A percentile compares a stretch with the other conserved stretches of the same genome.
phyloP scores from a whole-genome alignment of 208 protist species.

The Leishmania tarentolae region DNA sequence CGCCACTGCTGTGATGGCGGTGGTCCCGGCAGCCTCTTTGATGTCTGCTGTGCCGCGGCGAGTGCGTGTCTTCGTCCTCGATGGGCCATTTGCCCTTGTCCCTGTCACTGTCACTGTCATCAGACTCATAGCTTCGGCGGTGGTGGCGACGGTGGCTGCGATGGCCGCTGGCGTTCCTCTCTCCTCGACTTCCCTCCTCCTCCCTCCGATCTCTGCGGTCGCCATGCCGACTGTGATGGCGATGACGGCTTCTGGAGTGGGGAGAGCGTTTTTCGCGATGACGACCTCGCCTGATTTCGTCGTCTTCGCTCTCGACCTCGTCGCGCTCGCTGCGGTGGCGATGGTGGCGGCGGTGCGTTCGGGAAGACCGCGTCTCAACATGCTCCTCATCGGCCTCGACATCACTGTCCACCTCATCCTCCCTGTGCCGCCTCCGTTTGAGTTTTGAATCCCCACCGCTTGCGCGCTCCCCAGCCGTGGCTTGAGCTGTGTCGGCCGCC shows the following conservation, averaged over 20 bases:
- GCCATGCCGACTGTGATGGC: neutral
- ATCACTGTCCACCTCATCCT: neutral
- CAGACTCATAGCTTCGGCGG: neutral
- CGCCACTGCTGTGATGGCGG: conserved; percentile 14
- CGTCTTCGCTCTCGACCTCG: conserved; percentile 2
- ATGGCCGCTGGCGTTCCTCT: neutral
- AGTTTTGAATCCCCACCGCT: neutral
- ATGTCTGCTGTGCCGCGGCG: neutral
- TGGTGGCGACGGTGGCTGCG: conserved; percentile 2
- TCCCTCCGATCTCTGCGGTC: neutral
- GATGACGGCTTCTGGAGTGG: neutral
- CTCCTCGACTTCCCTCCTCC: neutral
- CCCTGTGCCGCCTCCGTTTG: neutral
- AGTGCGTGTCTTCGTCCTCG: neutral
- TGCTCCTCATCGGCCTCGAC: neutral
- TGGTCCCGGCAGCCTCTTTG: neutral
- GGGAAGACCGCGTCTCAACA: neutral
- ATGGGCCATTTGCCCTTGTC: neutral
- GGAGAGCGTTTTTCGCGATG: neutral
- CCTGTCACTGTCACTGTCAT: conserved; percentile 1
- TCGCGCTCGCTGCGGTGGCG: conserved; percentile 20
- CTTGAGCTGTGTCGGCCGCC: neutral
- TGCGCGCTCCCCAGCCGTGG: neutral
- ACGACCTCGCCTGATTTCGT: neutral
- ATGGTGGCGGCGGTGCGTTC: conserved; percentile 2